These are phyloP conservation scores for Lachnellula suecica DNA, from an alignment of 2,329 filamentous ascomycete genomes.

Conservation along the genomic window DNA sequence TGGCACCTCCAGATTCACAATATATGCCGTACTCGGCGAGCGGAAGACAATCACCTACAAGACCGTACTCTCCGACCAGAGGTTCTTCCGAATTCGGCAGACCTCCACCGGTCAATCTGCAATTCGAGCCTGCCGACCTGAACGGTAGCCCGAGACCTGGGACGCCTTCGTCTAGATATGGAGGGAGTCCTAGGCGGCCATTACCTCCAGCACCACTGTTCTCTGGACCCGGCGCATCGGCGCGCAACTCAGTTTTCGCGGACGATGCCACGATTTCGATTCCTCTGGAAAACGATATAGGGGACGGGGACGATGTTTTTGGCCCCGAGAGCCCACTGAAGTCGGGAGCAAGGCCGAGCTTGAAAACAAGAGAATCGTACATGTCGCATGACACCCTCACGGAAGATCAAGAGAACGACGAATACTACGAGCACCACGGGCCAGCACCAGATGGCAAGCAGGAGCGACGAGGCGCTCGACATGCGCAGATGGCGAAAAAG, in stretches of 20 bases:
- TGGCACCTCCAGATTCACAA: constrained; percentile 62
- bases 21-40: constrained; percentile 57
- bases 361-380: constrained; percentile 39
- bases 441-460: constrained; percentile 86
- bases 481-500: constrained; percentile 86
- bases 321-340: constrained; percentile 47
- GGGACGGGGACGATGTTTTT: constrained; percentile 67
- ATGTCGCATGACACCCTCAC: constrained; percentile 28
- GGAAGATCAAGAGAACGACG: constrained; percentile 40
- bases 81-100: constrained; percentile 57
- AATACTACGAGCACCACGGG: constrained; percentile 79
- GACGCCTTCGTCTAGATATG: constrained; percentile 85
- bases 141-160: constrained; percentile 89
- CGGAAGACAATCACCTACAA: constrained; percentile 51
- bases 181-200: constrained; percentile 81
- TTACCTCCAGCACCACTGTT: constrained; percentile 89
- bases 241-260: constrained; percentile 52
- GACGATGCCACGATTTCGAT: constrained; percentile 74
- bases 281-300: constrained; percentile 56
- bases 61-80: constrained; percentile 58
- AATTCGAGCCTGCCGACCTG: constrained; percentile 84
- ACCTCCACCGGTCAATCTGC: constrained; percentile 67
- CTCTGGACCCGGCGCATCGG: constrained; percentile 50
- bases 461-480: constrained; percentile 80
- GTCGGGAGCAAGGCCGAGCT: constrained; percentile 14